These are phyloP conservation scores for Bjerkandera adusta DNA, from an alignment of 1,284 basidiomycete species.

Conservation along the genomic window DNA sequence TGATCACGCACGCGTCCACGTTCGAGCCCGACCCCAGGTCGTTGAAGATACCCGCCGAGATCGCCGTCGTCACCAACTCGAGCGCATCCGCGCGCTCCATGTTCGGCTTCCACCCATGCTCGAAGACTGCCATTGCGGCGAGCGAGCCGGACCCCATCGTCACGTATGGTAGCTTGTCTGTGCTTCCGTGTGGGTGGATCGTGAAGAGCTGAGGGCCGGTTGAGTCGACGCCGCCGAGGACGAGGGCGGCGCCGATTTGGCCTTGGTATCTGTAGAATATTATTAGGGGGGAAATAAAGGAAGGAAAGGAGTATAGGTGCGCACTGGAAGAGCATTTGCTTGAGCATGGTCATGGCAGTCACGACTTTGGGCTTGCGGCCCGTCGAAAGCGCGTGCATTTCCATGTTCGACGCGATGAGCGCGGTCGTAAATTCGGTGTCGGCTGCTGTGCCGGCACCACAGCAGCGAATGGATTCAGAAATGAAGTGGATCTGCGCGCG, in stretches of 20 bases:
- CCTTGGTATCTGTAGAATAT: slow-evolving; percentile 78
- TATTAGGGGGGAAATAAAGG: background rate
- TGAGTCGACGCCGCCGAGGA: slow-evolving; percentile 94
- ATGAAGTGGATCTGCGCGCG: slow-evolving; percentile 89
- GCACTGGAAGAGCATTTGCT: slow-evolving; percentile 82
- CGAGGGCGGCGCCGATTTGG: slow-evolving; percentile 92
- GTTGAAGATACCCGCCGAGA: slow-evolving; percentile 98
- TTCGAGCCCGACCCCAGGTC: slow-evolving; percentile 98
- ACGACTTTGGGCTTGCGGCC: slow-evolving; percentile 89
- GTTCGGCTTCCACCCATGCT: slow-evolving; percentile 81
- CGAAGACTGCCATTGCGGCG: slow-evolving; percentile 99
- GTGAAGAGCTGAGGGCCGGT: slow-evolving; percentile 97
- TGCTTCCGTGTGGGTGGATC: slow-evolving; percentile 95
- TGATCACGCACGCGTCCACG: slow-evolving; percentile 96
- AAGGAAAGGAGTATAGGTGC: slow-evolving; percentile 15
- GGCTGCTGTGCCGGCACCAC: slow-evolving; percentile 97
- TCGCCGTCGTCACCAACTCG: slow-evolving; percentile 81
- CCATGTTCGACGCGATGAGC: slow-evolving; percentile 91
- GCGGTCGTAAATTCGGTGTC: slow-evolving; percentile 97
- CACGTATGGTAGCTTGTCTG: slow-evolving; percentile 98
- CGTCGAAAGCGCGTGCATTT: slow-evolving; percentile 83
- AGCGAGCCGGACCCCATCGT: slow-evolving; percentile 98
- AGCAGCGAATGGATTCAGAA: slow-evolving; percentile 93
- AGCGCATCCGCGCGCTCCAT: slow-evolving; percentile 88
- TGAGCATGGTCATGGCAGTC: slow-evolving; percentile 98